Evolutionary conservation across 805 yeast genomes (phyloP), one percentile per base, ranked within the genome.

Genomic region (Isabelozyma heimii): DNA sequence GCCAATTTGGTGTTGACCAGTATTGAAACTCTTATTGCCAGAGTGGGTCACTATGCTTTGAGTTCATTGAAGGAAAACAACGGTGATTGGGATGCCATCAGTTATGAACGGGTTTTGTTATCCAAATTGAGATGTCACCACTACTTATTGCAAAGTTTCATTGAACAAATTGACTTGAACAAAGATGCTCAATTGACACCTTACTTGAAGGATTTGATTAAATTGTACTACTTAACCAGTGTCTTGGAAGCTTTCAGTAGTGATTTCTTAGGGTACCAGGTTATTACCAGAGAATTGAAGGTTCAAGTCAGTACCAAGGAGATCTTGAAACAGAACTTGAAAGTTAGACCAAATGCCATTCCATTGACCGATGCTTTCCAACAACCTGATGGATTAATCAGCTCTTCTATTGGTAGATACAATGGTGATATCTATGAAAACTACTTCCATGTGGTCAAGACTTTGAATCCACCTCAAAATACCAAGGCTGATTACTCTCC

Each of bases 371-470:
- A 91, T 67, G 79, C 95, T 1, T 91, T 91, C 76, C 82, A 86
- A 67, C 77, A 87, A 53, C 82, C 89, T 39, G 97, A 91, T 69
- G 85, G 79, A 63, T 80, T 87, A 72, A 77, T 91, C 61, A 88
- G 90, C 65, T 83, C 97, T 0, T 84, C 94, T 4, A 79, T 91
- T 49, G 97, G 97, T 43, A 77, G 75, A 49, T 85, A 79, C 67
- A 83, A 87, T 58, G 97, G 97, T 50, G 85, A 91, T 65, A 84
- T 89, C 48, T 91, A 90, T 71, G 83, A 84, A 61, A 83, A 87
- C 65, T 90, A 90, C 71, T 85, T 85, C 62, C 69, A 61, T 24
- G 72, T 74, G 48, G 85, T 85, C 50, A 76, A 77, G 57, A 50
- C 50, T 8, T 58, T 61, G 43, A 81, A 80, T 60, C 82, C 83